Base-by-base conservation (phyloP, 2,329 filamentous ascomycete genomes). In the Beauveria rudraprayagi region DNA sequence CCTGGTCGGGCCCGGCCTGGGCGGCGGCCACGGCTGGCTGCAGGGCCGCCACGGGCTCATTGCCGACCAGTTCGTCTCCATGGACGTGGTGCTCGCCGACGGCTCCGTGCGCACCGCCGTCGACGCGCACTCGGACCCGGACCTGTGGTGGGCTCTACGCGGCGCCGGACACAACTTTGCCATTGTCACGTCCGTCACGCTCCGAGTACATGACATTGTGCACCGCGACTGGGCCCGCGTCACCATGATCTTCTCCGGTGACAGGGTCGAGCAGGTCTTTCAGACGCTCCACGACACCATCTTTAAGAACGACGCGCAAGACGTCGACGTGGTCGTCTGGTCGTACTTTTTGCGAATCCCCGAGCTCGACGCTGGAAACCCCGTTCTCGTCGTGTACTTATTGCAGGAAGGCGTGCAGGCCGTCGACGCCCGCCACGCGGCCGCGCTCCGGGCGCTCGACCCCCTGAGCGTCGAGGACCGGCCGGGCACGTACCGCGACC, bases 91-190 rank as follows among this genome's bases (percentile, higher is more conserved):
- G 0, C 72, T 83, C 1, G 79, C 80, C 5, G 70, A 81, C 63
- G 81, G 82, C 16, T 73, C 68, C 10, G 56, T 75, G 52, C 62
- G 69, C 7, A 76, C 72, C 0, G 69, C 72, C 0, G 69, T 80
- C 1, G 68, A 76, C 60, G 67, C 70, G 44, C 70, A 71, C 8
- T 76, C 77, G 0, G 81, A 85, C 41, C 76, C 77, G 0, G 81
- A 85, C 40, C 75, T 86, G 2, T 86, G 76, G 71, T 86, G 83
- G 83, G 83, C 76, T 1, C 73, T 86, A 62, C 73, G 76, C 60
- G 83, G 83, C 1, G 83, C 82, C 1, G 83, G 82, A 1, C 81
- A 84, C 65, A 85, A 85, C 68, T 85, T 85, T 62, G 83, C 82
- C 5, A 79, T 85, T 47, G 80, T 85, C 11, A 83, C 81, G 0